Evolutionary conservation across 176 grass and related monocot genomes (phyloP), one percentile per base, ranked within the genome.

Genomic region (Musa acuminata): DNA sequence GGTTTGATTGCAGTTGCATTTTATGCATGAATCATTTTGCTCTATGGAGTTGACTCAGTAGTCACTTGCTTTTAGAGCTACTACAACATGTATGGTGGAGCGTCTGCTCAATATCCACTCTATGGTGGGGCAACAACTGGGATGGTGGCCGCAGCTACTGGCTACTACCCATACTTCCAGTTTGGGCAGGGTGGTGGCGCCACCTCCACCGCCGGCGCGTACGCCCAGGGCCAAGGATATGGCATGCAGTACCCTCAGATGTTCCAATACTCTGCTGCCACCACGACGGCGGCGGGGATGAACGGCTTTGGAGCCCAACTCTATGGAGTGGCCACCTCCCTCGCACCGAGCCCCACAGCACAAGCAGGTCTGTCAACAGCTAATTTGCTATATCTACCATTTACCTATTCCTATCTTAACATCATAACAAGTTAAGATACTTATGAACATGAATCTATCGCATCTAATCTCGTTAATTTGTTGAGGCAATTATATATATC

Each of bases 91-190:
- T 62, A 72, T 80, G 78, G 55, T 11, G 78, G 68, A 23, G 77
- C 26, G 12, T 17, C n/a, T 26, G 20, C 29, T 52, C 68, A 80
- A 8, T 80, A 80, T 72, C 55, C 67, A 19, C 20, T 80, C 10
- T 80, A 72, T 71, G 67, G 68, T 51, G 68, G 68, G 13, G 55
- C 67, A 26, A 27, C 78, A 52, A 52, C 68, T 25, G 69, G 78
- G n/a, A 49, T 16, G 48, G 14, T 80, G 19, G 16, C 54, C 7
- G 74, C 58, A 76, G 51, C 11, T 2, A 51, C 67, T n/a, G 78
- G 20, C 54, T 80, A 62, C 43, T 80, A 80, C 22, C 78, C 78
- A 19, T 80, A 80, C 66, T 72, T 80, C 1, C 68, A 80, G 55
- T 51, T 80, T 62, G 54, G 68, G 9, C 35, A 71, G 35, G 78